These are phyloP conservation scores for Saturnispora halmiae DNA, from an alignment of 805 yeast species.

Conservation along the genomic window DNA sequence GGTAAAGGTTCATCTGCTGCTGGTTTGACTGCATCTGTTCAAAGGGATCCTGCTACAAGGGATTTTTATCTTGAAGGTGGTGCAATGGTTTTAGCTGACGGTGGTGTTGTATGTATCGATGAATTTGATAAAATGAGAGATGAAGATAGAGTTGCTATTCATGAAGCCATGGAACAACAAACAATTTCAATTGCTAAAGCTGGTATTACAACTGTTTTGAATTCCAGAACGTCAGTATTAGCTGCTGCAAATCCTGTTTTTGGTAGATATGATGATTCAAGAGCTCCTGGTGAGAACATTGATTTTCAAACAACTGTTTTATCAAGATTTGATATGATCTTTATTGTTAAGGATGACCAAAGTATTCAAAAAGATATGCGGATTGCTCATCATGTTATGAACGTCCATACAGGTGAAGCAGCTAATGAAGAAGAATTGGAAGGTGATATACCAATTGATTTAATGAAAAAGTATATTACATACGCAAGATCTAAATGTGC, in stretches of 20 bases:
- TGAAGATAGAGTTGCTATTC: constrained; percentile 97
- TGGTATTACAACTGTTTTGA: constrained; percentile 93
- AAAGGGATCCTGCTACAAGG: constrained; percentile 76
- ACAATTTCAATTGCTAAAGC: constrained; percentile 98
- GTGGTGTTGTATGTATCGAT: constrained; percentile 98
- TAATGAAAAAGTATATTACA: constrained; percentile 86
- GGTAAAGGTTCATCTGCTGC: constrained; percentile 99
- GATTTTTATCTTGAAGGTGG: constrained; percentile 98
- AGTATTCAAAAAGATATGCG: constrained; percentile 75
- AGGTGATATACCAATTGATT: constrained; percentile 82
- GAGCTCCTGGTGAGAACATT: constrained; percentile 95
- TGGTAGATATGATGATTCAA: constrained; percentile 93
- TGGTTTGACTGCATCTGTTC: constrained; percentile 97
- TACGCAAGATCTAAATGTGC: constrained; percentile 89
- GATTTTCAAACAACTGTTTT: constrained; percentile 95
- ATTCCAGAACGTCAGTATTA: constrained; percentile 90
- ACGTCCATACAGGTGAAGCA: constrained; percentile 78
- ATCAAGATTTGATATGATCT: constrained; percentile 98
- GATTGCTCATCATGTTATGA: constrained; percentile 92
- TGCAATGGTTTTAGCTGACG: constrained; percentile 99
- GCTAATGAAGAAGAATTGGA: constrained; percentile 35
- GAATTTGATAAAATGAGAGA: constrained; percentile 99
- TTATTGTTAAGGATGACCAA: constrained; percentile 93
- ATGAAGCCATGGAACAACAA: constrained; percentile 99
- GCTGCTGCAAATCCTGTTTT: constrained; percentile 98